A percentile compares a stretch with the other conserved stretches of the same genome.
Conservation (phyloP, 306 rosid genomes). For the Ochetophila trinervis region DNA sequence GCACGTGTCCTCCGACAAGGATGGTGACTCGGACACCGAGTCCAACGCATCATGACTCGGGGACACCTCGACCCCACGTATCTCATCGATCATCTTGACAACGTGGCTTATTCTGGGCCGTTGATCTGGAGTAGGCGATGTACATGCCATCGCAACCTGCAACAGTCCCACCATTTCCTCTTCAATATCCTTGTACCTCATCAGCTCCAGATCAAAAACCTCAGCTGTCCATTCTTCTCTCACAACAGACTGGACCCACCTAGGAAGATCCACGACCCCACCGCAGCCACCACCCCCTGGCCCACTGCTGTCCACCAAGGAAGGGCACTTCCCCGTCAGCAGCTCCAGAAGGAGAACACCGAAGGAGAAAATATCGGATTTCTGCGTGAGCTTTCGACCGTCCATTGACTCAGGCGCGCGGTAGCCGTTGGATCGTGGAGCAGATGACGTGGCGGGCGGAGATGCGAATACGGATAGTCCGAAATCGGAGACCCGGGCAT, state of each 20-base stretch:
- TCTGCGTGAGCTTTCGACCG: conserved; percentile 53
- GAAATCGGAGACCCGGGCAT: conserved; percentile 64
- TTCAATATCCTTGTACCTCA: conserved; percentile 86
- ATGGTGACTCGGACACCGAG: conserved; percentile 52
- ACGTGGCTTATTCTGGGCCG: conserved; percentile 85
- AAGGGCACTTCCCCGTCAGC: conserved; percentile 82
- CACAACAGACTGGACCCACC: conserved; percentile 92
- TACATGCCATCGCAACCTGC: conserved; percentile 64
- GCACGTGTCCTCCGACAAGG: conserved; percentile 56
- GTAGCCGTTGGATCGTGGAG: conserved; percentile 60
- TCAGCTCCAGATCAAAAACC: conserved; percentile 85
- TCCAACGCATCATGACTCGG: conserved; percentile 49
- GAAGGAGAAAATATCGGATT: conserved; percentile 71
- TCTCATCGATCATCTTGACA: conserved; percentile 72
- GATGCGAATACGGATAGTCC: conserved; percentile 55
- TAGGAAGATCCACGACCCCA: conserved; percentile 54
- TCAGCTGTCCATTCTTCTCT: conserved; percentile 96
- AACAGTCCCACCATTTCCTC: conserved; percentile 90
- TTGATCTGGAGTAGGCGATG: conserved; percentile 51
- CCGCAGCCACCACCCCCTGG: conserved; percentile 39
- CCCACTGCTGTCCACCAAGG: conserved; percentile 43
- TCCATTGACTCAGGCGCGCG: conserved; percentile 66
- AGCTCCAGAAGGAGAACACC: conserved; percentile 81
- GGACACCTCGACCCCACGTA: conserved; percentile 53
- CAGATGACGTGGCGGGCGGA: conserved; percentile 20